Conservation (phyloP, 768 basidiomycete genomes). For the Collybia sp. region DNA sequence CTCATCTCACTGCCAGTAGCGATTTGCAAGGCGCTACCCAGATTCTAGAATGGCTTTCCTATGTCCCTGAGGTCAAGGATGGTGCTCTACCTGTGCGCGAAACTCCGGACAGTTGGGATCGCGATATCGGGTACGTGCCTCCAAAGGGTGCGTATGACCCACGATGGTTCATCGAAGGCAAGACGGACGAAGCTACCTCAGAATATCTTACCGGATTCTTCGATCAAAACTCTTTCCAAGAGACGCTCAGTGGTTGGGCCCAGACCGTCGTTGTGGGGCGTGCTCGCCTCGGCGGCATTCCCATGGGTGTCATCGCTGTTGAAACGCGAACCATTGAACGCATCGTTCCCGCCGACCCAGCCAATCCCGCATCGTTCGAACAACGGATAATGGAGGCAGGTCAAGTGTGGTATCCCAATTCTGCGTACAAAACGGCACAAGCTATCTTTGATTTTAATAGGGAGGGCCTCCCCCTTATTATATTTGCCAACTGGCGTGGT, state of each 20-base stretch:
- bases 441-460: conserved; percentile 99
- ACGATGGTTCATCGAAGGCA: conserved; percentile 96
- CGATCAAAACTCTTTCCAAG: conserved; percentile 96
- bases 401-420: conserved; percentile 99
- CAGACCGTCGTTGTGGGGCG: conserved; percentile 98
- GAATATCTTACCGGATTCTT: conserved; percentile 91
- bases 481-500: conserved; percentile 99
- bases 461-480: conserved; percentile 93
- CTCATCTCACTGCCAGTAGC: conserved; percentile 91
- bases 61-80: conserved; percentile 81
- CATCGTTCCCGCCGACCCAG: conserved; percentile 94
- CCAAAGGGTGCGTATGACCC: conserved; percentile 97
- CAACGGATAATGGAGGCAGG: conserved; percentile 99
- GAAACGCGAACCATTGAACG: conserved; percentile 97
- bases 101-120: conserved; percentile 81
- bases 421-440: conserved; percentile 98
- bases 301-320: conserved; percentile 96
- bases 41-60: conserved; percentile 93
- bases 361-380: conserved; percentile 94
- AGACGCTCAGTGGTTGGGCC: conserved; percentile 98
- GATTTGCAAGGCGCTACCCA: conserved; percentile 94
- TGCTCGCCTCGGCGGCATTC: conserved; percentile 93
- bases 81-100: conserved; percentile 76
- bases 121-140: conserved; percentile 83
- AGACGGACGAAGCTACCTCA: conserved; percentile 73